Conservation (phyloP, 2,329 filamentous ascomycete species). For the Delphinella strobiligena region DNA sequence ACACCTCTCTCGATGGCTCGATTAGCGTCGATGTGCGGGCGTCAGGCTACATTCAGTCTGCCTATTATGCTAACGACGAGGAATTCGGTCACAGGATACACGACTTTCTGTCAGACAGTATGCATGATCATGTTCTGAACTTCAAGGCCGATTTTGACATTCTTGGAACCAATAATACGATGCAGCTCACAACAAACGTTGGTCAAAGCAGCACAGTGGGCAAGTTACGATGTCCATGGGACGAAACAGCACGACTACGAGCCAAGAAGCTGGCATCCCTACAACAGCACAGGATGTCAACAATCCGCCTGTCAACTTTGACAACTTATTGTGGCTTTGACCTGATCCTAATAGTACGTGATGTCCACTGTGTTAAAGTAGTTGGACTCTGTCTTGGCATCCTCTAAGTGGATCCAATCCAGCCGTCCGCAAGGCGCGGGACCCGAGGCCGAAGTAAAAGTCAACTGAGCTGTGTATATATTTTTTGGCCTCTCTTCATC, state of each 20-base stretch:
- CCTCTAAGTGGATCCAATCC: too few species aligned
- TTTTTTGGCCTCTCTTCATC: too few species aligned
- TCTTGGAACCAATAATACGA: constrained; percentile 34
- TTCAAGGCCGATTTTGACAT: constrained; percentile 46
- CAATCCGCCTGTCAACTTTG: constrained; percentile 33
- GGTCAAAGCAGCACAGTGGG: constrained; percentile 21
- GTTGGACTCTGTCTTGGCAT: too few species aligned
- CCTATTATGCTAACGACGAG: constrained; percentile 32
- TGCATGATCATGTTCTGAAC: constrained; percentile 46
- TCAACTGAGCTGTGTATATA: too few species aligned
- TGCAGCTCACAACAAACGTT: constrained; percentile 21
- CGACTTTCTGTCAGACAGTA: constrained; percentile 35
- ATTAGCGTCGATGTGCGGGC: constrained; percentile 40
- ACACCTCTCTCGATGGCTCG: constrained; percentile 37
- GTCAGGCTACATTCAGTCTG: constrained; percentile 41
- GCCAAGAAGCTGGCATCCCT: constrained; percentile 23
- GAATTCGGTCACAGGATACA: constrained; percentile 41
- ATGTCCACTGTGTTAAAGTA: too few species aligned
- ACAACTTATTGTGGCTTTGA: constrained; percentile 33
- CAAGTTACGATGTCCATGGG: constrained; percentile 28
- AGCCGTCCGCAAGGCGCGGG: too few species aligned
- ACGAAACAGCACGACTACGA: constrained; percentile 36
- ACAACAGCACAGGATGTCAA: constrained; percentile 25
- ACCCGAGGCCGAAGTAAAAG: too few species aligned
- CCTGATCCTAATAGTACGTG: too few species aligned